Evolutionary conservation across 148 eudicot genomes (phyloP).

Genomic region (Arbutus unedo): DNA sequence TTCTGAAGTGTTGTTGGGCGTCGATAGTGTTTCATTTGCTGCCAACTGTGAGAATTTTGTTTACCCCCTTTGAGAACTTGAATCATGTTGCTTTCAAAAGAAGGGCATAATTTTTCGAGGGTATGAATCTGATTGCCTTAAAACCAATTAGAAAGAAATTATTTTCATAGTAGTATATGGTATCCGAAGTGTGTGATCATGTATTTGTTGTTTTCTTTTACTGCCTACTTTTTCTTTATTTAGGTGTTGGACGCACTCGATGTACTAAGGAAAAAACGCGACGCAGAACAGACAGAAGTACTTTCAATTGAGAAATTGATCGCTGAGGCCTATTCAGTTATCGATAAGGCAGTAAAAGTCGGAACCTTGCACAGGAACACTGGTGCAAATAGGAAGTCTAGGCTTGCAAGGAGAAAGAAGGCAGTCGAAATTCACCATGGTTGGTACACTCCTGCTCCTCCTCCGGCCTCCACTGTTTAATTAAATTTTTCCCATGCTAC

Average conservation of each 20-base stretch:
- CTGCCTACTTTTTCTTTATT: not conserved
- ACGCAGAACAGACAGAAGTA: constrained; percentile 61
- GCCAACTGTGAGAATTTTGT: not conserved
- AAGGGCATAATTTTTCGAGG: not conserved
- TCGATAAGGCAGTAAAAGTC: constrained; percentile 79
- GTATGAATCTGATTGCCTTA: not conserved
- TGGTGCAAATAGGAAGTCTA: constrained; percentile 78
- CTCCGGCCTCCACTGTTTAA: constrained; percentile 23
- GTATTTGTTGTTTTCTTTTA: too few species aligned
- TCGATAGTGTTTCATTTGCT: not conserved
- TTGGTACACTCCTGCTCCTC: constrained; percentile 65
- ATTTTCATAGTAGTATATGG: not conserved
- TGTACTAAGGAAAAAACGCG: constrained; percentile 52
- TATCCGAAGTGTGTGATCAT: not conserved
- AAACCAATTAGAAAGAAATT: not conserved
- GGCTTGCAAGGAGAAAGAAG: constrained; percentile 81
- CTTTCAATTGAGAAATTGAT: constrained; percentile 63
- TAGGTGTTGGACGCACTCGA: constrained; percentile 80
- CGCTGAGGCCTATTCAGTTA: constrained; percentile 76
- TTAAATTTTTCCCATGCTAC: not conserved
- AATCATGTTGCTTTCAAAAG: not conserved
- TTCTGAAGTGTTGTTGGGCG: not conserved
- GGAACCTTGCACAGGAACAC: constrained; percentile 84
- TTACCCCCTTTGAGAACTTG: not conserved
- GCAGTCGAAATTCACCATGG: constrained; percentile 80